Conservation (phyloP, 306 rosid species). For the Vigna angularis region DNA sequence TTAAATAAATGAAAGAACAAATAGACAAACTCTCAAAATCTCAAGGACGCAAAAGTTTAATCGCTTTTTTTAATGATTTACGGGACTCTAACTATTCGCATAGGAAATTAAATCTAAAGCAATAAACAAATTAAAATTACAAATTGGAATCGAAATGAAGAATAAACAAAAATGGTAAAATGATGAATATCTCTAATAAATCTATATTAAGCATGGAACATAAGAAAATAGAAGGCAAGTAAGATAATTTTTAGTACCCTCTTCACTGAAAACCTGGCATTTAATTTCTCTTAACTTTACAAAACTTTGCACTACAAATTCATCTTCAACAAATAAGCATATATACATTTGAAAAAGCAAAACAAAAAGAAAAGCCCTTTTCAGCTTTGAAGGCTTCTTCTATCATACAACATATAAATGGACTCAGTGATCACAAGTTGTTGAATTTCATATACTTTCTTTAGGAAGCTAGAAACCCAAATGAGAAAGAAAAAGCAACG, state of each 20-base stretch:
- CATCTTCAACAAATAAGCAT: constrained; percentile 45
- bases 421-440: constrained; percentile 52
- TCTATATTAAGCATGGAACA: not conserved
- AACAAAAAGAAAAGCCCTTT: constrained; percentile 27
- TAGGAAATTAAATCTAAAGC: too few relatives aligned
- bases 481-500: not conserved
- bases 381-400: constrained; percentile 51
- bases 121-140: not conserved
- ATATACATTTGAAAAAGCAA: constrained; percentile 58
- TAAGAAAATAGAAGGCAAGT: not conserved
- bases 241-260: not conserved
- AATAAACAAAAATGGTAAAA: not conserved
- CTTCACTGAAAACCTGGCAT: not conserved
- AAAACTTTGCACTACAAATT: constrained; percentile 45
- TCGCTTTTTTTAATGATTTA: too few relatives aligned
- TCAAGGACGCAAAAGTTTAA: too few relatives aligned
- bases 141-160: not conserved
- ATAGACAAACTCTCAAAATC: too few relatives aligned
- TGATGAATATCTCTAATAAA: constrained; percentile 2
- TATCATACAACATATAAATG: constrained; percentile 51
- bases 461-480: constrained; percentile 13
- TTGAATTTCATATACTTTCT: constrained; percentile 44
- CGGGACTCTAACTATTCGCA: too few relatives aligned
- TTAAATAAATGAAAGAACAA: too few relatives aligned
- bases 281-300: constrained; percentile 15